These are phyloP conservation scores for Noccaea bulbosa DNA, from an alignment of 345 rosid genomes.

Conservation along the genomic window DNA sequence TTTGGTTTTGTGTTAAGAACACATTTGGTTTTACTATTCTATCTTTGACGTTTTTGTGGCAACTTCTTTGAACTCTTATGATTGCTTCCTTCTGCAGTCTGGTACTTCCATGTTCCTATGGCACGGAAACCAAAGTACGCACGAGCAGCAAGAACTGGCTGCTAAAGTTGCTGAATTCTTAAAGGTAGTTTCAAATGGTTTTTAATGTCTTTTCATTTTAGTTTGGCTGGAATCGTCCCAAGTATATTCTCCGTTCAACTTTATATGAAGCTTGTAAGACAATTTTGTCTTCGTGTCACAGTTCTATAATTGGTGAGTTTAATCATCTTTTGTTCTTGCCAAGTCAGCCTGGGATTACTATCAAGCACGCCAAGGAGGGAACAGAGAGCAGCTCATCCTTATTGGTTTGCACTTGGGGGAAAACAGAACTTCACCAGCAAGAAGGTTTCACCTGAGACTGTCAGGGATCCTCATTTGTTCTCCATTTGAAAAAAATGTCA, in stretches of 20 bases:
- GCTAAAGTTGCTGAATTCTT: slow-evolving; percentile 84
- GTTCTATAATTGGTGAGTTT: background rate
- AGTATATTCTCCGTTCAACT: slow-evolving; percentile 1
- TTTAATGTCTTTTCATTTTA: background rate
- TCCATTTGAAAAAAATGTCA: too few species aligned
- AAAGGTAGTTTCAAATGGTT: slow-evolving; percentile 59
- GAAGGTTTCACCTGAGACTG: slow-evolving; percentile 60
- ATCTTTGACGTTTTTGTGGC: slow-evolving; percentile 53
- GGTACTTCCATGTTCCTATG: slow-evolving; percentile 84
- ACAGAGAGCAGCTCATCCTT: slow-evolving; percentile 94
- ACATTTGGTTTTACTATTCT: slow-evolving; percentile 5
- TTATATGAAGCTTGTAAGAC: slow-evolving; percentile 13
- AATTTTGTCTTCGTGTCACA: background rate
- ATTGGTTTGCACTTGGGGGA: slow-evolving; percentile 98
- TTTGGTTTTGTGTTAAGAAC: slow-evolving; percentile 14
- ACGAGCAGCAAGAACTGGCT: slow-evolving; percentile 90
- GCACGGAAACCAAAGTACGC: slow-evolving; percentile 95
- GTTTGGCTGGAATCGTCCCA: slow-evolving; percentile 15
- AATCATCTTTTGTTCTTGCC: slow-evolving; percentile 36
- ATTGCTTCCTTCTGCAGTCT: slow-evolving; percentile 96
- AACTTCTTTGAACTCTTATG: slow-evolving; percentile 75
- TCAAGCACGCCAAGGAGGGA: slow-evolving; percentile 97
- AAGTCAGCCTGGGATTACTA: slow-evolving; percentile 79
- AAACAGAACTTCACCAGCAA: slow-evolving; percentile 88
- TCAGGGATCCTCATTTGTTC: slow-evolving; percentile 92